phyloP scores from a whole-genome alignment of 2,329 filamentous ascomycete genomes.

The Apiospora pterosperma region DNA sequence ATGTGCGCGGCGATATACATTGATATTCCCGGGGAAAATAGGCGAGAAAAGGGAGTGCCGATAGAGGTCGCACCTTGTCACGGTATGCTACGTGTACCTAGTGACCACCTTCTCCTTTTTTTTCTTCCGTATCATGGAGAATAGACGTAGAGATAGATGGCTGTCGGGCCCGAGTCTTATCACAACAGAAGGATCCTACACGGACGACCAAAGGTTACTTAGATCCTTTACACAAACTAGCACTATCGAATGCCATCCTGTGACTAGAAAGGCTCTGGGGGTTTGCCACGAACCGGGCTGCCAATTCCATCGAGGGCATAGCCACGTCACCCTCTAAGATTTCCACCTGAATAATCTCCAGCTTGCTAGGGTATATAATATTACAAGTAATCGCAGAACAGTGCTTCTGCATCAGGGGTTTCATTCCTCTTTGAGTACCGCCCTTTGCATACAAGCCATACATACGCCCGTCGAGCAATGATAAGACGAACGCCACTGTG shows the following conservation, averaged over 20 bases:
- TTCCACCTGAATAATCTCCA: background rate
- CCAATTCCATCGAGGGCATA: background rate
- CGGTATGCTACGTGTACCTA: background rate
- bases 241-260: background rate
- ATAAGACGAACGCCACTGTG: background rate
- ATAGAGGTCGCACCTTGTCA: background rate
- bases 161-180: background rate
- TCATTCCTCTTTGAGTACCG: background rate
- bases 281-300: background rate
- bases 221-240: background rate
- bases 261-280: background rate
- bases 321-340: background rate
- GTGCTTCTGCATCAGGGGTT: background rate
- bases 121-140: background rate
- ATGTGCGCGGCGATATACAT: background rate
- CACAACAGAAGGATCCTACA: background rate
- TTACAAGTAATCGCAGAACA: background rate
- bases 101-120: background rate
- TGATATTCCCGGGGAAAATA: slow-evolving; percentile 6
- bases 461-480: background rate
- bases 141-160: background rate
- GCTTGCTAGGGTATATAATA: background rate
- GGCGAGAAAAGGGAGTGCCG: background rate
- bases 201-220: background rate
- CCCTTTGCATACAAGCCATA: background rate